These are phyloP conservation scores for Elaeis guineensis DNA, from an alignment of 176 grass and related monocot species.

Conservation along the genomic window DNA sequence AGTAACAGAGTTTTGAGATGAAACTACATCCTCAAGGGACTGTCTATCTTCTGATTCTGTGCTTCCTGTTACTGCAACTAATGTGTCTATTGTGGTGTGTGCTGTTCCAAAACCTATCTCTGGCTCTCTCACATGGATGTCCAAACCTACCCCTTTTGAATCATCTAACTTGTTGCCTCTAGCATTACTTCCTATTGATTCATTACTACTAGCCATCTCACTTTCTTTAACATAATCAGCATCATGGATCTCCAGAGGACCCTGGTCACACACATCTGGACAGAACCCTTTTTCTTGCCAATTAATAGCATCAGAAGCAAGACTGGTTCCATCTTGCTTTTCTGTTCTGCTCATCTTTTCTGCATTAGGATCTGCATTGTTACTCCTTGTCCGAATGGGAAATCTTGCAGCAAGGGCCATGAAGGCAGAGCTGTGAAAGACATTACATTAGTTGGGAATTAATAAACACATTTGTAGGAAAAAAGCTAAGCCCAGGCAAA, in stretches of 20 bases:
- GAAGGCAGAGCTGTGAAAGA: slow-evolving; percentile 72
- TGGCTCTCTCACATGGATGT: slow-evolving; percentile 2
- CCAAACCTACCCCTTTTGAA: slow-evolving; percentile 21
- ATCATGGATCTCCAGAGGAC: background rate
- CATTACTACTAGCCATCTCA: slow-evolving; percentile 12
- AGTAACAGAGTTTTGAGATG: slow-evolving; percentile 29
- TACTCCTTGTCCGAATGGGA: slow-evolving; percentile 28
- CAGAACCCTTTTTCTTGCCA: background rate
- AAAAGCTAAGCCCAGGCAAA: too few relatives aligned
- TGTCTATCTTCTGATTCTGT: slow-evolving; percentile 17
- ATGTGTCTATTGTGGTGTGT: slow-evolving; percentile 13
- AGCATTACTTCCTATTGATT: slow-evolving; percentile 15
- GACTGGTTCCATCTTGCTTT: slow-evolving; percentile 13
- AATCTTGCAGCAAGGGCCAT: slow-evolving; percentile 72
- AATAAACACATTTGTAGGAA: background rate
- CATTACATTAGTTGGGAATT: slow-evolving; percentile 1
- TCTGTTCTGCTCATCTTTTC: slow-evolving; percentile 20
- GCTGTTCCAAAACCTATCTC: slow-evolving; percentile 30
- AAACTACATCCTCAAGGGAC: slow-evolving; percentile 30
- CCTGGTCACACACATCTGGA: background rate
- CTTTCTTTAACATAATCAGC: background rate
- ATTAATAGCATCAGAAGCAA: background rate
- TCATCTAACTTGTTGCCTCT: slow-evolving; percentile 17
- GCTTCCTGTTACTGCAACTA: slow-evolving; percentile 12
- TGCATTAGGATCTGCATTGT: background rate